Evolutionary conservation across 1,139 yeast species (phyloP).

Genomic region (Lodderomyces theae): DNA sequence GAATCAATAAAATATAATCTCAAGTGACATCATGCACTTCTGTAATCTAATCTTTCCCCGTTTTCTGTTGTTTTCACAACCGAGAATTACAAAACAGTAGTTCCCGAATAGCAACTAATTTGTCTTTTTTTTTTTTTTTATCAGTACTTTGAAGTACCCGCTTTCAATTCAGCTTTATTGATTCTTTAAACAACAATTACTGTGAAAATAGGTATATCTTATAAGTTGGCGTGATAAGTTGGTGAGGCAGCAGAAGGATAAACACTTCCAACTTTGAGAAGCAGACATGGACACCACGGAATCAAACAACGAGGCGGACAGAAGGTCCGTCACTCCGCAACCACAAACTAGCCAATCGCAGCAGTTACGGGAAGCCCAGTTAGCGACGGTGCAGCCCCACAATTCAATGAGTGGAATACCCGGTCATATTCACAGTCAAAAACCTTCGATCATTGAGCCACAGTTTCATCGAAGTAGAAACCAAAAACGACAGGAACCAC

Average conservation of each 20-base stretch:
- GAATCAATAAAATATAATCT: too few relatives aligned
- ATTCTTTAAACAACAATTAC: too few relatives aligned
- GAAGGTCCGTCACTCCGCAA: conserved; percentile 4
- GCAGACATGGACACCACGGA: conserved; percentile 1
- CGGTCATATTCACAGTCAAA: neutral
- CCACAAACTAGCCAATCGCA: neutral
- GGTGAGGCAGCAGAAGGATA: too few relatives aligned
- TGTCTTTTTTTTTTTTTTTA: neutral
- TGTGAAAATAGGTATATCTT: neutral
- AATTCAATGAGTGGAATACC: neutral
- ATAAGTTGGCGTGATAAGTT: neutral
- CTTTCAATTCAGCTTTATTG: too few relatives aligned
- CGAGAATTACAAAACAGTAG: too few relatives aligned
- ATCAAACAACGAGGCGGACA: neutral
- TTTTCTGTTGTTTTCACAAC: neutral
- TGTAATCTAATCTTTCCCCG: conserved; percentile 2
- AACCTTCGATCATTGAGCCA: neutral
- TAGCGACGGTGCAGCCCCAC: neutral
- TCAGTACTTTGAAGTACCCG: too few relatives aligned
- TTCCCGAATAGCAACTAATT: neutral
- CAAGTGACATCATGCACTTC: too few relatives aligned
- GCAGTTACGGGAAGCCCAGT: neutral
- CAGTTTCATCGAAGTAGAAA: neutral
- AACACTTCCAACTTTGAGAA: too few relatives aligned
- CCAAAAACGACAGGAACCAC: neutral